phyloP scores from a whole-genome alignment of 208 protist genomes.

The Sergeia podlipaevii region DNA sequence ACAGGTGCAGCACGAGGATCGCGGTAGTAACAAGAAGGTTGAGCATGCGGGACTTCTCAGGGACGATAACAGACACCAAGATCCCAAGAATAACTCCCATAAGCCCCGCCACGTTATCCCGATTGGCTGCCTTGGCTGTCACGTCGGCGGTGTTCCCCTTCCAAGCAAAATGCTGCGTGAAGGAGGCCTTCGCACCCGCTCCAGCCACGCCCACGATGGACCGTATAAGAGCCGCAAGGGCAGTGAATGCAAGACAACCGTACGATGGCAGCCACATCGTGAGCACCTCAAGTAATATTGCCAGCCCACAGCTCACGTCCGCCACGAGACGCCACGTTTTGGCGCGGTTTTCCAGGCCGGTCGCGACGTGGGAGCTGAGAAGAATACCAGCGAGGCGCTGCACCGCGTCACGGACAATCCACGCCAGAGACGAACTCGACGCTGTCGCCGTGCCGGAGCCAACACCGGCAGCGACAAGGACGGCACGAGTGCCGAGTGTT shows the following conservation, averaged over 20 bases:
- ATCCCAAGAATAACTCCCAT: constrained; percentile 38
- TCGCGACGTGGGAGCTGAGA: constrained; percentile 30
- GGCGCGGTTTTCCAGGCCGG: constrained; percentile 36
- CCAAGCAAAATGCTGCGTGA: constrained; percentile 60
- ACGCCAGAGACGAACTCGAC: constrained; percentile 40
- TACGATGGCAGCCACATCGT: constrained; percentile 24
- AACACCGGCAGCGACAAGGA: constrained; percentile 51
- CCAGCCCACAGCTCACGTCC: constrained; percentile 49
- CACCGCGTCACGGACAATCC: constrained; percentile 54
- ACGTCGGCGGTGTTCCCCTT: constrained; percentile 53
- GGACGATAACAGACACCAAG: constrained; percentile 22
- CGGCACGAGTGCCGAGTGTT: constrained; percentile 40
- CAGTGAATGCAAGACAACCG: constrained; percentile 5
- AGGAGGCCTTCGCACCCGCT: constrained; percentile 25
- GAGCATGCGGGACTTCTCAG: constrained; percentile 11
- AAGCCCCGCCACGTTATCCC: constrained; percentile 36
- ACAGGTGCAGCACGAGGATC: constrained; percentile 30
- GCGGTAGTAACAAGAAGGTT: constrained; percentile 25
- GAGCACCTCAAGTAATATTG: constrained; percentile 36
- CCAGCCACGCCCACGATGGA: constrained; percentile 44
- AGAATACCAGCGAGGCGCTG: constrained; percentile 39
- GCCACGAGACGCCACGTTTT: constrained; percentile 63
- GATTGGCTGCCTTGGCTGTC: constrained; percentile 40
- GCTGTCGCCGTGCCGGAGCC: constrained; percentile 30
- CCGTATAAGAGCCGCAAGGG: constrained; percentile 24